Base-by-base conservation (phyloP, 2,329 filamentous ascomycete species). In the Pseudogymnoascus sp. region DNA sequence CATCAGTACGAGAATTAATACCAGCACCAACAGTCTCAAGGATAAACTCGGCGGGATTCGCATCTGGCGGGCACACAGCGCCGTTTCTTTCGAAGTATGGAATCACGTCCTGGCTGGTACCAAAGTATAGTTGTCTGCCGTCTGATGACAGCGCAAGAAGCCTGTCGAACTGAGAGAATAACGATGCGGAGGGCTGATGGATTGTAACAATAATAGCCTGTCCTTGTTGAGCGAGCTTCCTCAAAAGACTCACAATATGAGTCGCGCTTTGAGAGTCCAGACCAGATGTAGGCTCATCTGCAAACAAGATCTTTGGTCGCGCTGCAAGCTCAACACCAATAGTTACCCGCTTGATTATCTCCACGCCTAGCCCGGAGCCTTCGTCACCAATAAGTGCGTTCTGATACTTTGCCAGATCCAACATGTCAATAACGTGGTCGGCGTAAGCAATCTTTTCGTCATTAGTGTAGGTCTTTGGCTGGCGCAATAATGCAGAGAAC, bases 401-500 rank as follows among this genome's bases (percentile, higher is more conserved):
- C 13, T 85, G 83, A 62, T 86, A 88, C 60, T 87, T 84, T 31
- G 81, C 75, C 84, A 88, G 87, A 70, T 84, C 81, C 27, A 88
- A 77, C 77, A 88, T 82, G 27, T 71, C 65, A 15, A 72, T 60
- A 18, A 96, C 90, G 70, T 95, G 89, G 59, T 94, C 87, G n/a
- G 96, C 92, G 67, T 96, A 70, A 81, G 85, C 87, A 4, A 93
- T 76, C 78, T 96, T 97, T 71, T 96, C 91, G 42, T 83, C 78
- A 9, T 80, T 82, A 1, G 89, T 79, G 13, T 89, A 82, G 60
- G 87, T 80, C 60, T 84, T 84, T 0, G 92, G 90, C 71, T 96
- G 92, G 63, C 93, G 88, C 45, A 97, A 87, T 5, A 93, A 74
- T n/a, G 92, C 92, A 68, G 87, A 91, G 75, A 97, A 97, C 68